Conservation (phyloP, 139 green algal species). For the Chloropicon primus region DNA sequence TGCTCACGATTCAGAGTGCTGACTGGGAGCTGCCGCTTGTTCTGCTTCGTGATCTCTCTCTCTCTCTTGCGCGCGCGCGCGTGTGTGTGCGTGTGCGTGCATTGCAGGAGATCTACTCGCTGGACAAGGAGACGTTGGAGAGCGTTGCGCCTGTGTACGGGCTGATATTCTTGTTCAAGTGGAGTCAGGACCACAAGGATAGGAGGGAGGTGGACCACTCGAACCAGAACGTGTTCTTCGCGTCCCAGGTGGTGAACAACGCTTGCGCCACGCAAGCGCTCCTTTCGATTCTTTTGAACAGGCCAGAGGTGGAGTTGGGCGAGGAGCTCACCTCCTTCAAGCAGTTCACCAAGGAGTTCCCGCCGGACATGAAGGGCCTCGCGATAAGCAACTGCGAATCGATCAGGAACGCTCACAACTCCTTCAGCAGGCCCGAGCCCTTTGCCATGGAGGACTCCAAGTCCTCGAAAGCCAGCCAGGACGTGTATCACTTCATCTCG, state of each 20-base stretch:
- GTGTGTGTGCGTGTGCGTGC: no score
- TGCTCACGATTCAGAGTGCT: no score
- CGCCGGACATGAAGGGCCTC: slow-evolving; percentile 61
- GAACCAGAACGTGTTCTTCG: slow-evolving; percentile 78
- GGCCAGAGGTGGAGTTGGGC: slow-evolving; percentile 34
- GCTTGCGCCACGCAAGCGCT: slow-evolving; percentile 93
- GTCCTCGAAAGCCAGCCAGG: slow-evolving; percentile 8
- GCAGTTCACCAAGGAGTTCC: slow-evolving; percentile 76
- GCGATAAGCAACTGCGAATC: slow-evolving; percentile 88
- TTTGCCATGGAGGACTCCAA: slow-evolving; percentile 52
- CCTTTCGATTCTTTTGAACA: slow-evolving; percentile 86
- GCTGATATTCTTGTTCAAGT: slow-evolving; percentile 99
- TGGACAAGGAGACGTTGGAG: slow-evolving; percentile 52
- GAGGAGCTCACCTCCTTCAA: slow-evolving; percentile 53
- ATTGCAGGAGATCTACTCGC: slow-evolving; percentile 78
- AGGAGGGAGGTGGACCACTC: slow-evolving; percentile 24
- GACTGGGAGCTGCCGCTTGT: no score
- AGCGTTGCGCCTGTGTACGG: slow-evolving; percentile 73
- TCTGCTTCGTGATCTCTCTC: no score
- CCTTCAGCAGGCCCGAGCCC: slow-evolving; percentile 79
- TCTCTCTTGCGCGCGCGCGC: no score
- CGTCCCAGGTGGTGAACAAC: slow-evolving; percentile 79
- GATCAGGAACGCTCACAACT: slow-evolving; percentile 88
- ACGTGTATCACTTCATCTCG: slow-evolving; percentile 72
- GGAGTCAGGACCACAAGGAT: slow-evolving; percentile 50